These are phyloP conservation scores for Citrus cavaleriei DNA, from an alignment of 345 rosid genomes.

Conservation along the genomic window DNA sequence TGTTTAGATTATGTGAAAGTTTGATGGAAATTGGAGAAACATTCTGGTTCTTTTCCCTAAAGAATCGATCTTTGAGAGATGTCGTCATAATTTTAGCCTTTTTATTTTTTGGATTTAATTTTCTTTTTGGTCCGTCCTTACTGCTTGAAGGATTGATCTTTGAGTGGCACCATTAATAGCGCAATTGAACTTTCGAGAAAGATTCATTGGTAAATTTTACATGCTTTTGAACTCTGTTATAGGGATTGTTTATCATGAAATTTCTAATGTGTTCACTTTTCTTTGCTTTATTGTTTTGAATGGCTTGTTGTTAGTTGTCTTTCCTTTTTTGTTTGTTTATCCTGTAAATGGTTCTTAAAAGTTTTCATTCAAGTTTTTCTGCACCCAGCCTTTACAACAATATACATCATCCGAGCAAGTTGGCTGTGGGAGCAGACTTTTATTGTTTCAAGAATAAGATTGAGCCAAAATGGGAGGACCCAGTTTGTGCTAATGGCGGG, in stretches of 20 bases:
- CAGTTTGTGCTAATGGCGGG: slow-evolving; percentile 91
- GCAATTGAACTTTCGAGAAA: neutral
- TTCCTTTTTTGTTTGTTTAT: neutral
- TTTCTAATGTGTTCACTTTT: neutral
- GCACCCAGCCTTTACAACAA: slow-evolving; percentile 74
- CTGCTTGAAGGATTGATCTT: neutral
- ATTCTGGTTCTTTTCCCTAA: neutral
- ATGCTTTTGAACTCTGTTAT: no score
- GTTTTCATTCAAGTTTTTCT: neutral
- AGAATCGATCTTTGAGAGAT: neutral
- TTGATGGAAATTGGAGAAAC: neutral
- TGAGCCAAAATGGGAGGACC: slow-evolving; percentile 98
- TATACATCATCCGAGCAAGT: slow-evolving; percentile 68
- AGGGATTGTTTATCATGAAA: neutral
- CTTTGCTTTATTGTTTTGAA: neutral
- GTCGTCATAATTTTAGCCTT: no score
- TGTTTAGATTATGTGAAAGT: neutral
- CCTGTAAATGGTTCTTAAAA: neutral
- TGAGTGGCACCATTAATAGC: neutral
- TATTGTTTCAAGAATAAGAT: slow-evolving; percentile 87
- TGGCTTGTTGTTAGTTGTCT: neutral
- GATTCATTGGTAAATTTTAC: neutral
- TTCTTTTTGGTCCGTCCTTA: neutral
- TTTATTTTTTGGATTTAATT: neutral
- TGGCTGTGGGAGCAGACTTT: slow-evolving; percentile 57